Percentiles rank a stretch among this genome's conserved stretches.
Conservation (phyloP, 495 filamentous ascomycete species). For the Pseudomonodictys pantanalensis region DNA sequence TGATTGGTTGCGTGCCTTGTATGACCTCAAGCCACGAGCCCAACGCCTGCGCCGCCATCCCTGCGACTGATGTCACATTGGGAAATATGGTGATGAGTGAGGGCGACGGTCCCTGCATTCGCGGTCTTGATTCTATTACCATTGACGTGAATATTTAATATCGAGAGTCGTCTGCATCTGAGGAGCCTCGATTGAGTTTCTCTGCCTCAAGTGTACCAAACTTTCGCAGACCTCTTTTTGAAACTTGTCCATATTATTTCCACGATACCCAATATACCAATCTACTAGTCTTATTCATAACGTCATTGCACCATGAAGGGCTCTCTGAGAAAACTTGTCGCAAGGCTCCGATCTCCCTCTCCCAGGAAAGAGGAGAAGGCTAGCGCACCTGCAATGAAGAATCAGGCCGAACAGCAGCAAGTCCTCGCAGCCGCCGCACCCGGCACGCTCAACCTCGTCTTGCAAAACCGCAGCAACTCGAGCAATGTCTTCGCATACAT, state of each 20-base stretch:
- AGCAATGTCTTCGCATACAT: slow-evolving; percentile 66
- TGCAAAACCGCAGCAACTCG: slow-evolving; percentile 63
- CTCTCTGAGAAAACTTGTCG: slow-evolving; percentile 4
- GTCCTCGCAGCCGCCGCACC: slow-evolving; percentile 6
- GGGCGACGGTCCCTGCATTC: too few species aligned
- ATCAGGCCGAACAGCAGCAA: slow-evolving; percentile 16
- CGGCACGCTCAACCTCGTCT: slow-evolving; percentile 53
- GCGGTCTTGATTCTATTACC: neutral
- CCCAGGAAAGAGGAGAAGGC: too few species aligned
- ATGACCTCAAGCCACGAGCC: slow-evolving; percentile 20
- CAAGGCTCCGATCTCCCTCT: slow-evolving; percentile 14
- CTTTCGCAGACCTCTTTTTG: slow-evolving; percentile 3
- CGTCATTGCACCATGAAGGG: neutral
- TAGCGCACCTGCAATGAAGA: neutral
- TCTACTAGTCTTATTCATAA: neutral
- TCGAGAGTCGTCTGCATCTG: too few species aligned
- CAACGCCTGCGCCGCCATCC: neutral
- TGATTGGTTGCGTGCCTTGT: slow-evolving; percentile 22
- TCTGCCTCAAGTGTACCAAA: slow-evolving; percentile 3
- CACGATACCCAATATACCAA: neutral
- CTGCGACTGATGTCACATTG: too few species aligned
- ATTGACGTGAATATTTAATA: too few species aligned
- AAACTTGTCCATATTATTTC: neutral
- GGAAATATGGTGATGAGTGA: too few species aligned
- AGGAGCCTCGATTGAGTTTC: neutral